Evolutionary conservation across 805 yeast species (phyloP), one percentile per base, ranked within the genome.

Genomic region (Isabelozyma rhagii): DNA sequence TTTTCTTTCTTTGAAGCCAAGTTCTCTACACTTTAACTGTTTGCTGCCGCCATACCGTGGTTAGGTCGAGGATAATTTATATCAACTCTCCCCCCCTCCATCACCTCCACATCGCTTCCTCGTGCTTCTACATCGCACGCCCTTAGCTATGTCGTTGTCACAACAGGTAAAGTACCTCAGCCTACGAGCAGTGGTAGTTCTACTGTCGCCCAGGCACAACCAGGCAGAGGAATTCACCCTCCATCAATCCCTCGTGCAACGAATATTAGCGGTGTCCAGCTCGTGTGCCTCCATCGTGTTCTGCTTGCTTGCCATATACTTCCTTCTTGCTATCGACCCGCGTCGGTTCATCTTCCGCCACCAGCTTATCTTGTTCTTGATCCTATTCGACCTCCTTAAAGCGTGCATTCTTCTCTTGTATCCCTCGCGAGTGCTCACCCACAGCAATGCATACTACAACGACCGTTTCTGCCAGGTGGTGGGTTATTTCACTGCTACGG

Each of bases 401-500:
- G 91, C 92, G 0, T 56, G 84, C 10, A 73, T 85, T 34, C 75
- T 89, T 41, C 62, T 89, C 50, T 71, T 89, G 39, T 90, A 83
- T 61, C 96, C 96, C 0, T 64, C 84, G 0, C 67, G 87, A 40
- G 80, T 83, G 3, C 60, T 81, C 21, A 61, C 75, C 7, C 71
- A 70, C 39, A 58, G 63, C 21, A 53, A 67, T 8, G 68, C 82
- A 7, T 82, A 81, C 61, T 77, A 74, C 48, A 74, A 72, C 55
- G 67, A 72, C 39, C 65, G 63, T 29, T 81, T 86, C 60, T 81
- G 85, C 57, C 81, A 84, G 59, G 80, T 82, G 4, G 77, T 86
- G 36, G 97, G 96, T 2, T 90, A 87, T 74, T 83, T 89, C 66
- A 87, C 96, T 1, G 88, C 92, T 3, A 75, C 84, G 39, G 78